A percentile compares a stretch with the other conserved stretches of the same genome.
Evolutionary conservation across 129 eudicot genomes (phyloP).

Genomic region (sunflower (Helianthus annuus)): HanXRQr2.0-SUNRISE NC_035449.2:187425297-187425796

Average conservation of each 20-base stretch:
- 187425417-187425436: conserved; percentile 97
- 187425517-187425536: conserved; percentile 91
- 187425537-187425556: conserved; percentile 58
- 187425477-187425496: background rate
- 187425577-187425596: conserved; percentile 70
- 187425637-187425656: conserved; percentile 66
- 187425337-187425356: conserved; percentile 83
- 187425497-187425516: conserved; percentile 11
- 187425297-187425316: conserved; percentile 93
- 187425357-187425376: conserved; percentile 91
- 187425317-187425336: conserved; percentile 93
- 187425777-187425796: conserved; percentile 83
- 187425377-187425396: conserved; percentile 89
- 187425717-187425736: conserved; percentile 76
- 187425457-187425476: background rate
- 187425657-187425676: conserved; percentile 84
- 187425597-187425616: conserved; percentile 74
- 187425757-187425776: conserved; percentile 82
- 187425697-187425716: conserved; percentile 95
- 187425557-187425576: conserved; percentile 77
- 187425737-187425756: conserved; percentile 72
- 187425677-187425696: conserved; percentile 99
- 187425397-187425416: conserved; percentile 95
- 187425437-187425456: conserved; percentile 89
- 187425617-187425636: conserved; percentile 87